Percentiles rank a stretch among this genome's conserved stretches.
Conservation (phyloP, 2,329 filamentous ascomycete genomes). For the Ceratocystis papillata region DNA sequence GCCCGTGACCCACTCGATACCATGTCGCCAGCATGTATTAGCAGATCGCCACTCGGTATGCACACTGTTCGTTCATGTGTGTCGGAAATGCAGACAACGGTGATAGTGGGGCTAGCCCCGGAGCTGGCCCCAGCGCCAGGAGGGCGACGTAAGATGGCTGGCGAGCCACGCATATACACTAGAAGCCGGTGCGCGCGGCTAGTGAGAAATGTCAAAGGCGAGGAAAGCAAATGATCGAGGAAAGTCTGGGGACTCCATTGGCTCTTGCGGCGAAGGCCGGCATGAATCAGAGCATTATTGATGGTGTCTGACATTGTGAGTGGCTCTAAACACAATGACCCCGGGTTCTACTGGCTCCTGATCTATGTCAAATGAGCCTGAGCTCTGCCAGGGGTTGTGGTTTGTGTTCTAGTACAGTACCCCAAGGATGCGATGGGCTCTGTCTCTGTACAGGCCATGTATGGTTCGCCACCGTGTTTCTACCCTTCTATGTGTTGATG, state of each 20-base stretch:
- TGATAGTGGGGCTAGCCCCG: conserved; percentile 50
- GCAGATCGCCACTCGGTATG: conserved; percentile 66
- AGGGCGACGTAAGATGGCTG: conserved; percentile 29
- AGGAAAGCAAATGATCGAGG: conserved; percentile 54
- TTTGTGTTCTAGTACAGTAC: too few species aligned
- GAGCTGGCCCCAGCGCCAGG: conserved; percentile 30
- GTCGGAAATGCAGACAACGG: conserved; percentile 80
- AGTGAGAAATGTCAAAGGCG: conserved; percentile 55
- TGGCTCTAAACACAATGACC: neutral
- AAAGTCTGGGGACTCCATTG: conserved; percentile 42
- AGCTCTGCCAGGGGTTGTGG: neutral
- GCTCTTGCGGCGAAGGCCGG: conserved; percentile 40
- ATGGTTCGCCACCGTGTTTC: too few species aligned
- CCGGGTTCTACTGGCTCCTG: too few species aligned
- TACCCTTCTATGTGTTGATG: neutral
- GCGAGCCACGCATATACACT: conserved; percentile 55
- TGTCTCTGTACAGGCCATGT: too few species aligned
- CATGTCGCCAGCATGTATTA: conserved; percentile 87
- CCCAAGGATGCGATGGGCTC: too few species aligned
- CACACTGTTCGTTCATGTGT: conserved; percentile 58
- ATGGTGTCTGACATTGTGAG: conserved; percentile 18
- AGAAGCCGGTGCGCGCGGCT: conserved; percentile 53
- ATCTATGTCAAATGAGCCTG: too few species aligned
- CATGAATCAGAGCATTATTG: conserved; percentile 32
- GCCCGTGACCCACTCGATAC: conserved; percentile 64